Conservation (phyloP, 345 rosid genomes). For the Boechera stricta region DNA sequence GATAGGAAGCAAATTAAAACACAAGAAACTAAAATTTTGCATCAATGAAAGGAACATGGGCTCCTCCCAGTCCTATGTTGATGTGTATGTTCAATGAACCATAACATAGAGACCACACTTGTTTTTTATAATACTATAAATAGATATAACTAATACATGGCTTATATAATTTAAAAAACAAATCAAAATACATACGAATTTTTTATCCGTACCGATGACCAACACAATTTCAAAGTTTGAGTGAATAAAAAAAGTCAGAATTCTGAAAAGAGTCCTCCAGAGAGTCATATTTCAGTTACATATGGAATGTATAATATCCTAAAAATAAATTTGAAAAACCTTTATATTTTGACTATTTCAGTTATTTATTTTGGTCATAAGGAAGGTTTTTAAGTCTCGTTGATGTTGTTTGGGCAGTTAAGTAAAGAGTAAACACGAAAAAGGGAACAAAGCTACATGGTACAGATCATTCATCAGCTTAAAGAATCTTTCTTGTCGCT, state of each 20-base stretch:
- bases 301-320: conserved; percentile 13
- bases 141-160: not conserved
- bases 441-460: conserved; percentile 48
- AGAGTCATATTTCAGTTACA: conserved; percentile 9
- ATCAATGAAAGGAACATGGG: conserved; percentile 41
- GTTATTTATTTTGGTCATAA: not conserved
- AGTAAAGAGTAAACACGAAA: conserved; percentile 35
- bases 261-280: not conserved
- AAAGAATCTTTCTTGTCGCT: conserved; percentile 47
- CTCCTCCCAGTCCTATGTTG: conserved; percentile 40
- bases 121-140: not conserved
- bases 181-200: not conserved
- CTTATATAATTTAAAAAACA: not conserved
- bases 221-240: not conserved
- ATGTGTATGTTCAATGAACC: conserved; percentile 49
- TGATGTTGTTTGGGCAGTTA: conserved; percentile 37
- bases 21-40: conserved; percentile 31
- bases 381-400: not conserved
- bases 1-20: conserved; percentile 42
- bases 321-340: conserved; percentile 15
- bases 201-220: not conserved
- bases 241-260: not conserved
- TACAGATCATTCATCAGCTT: conserved; percentile 47
- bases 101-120: conserved; percentile 39
- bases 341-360: conserved; percentile 3